A percentile compares a stretch with the other conserved stretches of the same genome.
Conservation (phyloP, 1,284 basidiomycete species). For the Cryptococcus sp. region DNA sequence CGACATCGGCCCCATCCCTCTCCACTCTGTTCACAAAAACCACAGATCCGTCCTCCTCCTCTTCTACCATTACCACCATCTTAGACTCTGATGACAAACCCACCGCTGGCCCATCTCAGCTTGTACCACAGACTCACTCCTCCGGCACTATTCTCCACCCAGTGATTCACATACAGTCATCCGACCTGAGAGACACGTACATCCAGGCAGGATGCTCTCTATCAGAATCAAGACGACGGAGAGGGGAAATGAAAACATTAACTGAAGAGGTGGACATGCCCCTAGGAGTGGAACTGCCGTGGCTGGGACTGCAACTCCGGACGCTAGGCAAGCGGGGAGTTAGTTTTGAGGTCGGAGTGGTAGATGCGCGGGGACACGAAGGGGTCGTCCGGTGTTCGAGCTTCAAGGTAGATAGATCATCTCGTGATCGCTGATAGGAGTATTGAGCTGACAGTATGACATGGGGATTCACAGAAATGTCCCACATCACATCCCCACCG, state of each 20-base stretch:
- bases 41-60: constrained; percentile 57
- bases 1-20: constrained; percentile 61
- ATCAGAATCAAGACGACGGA: constrained; percentile 1
- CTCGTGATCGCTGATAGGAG: constrained; percentile 7
- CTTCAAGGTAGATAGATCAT: constrained; percentile 64
- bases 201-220: constrained; percentile 57
- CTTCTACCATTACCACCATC: constrained; percentile 63
- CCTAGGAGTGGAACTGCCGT: constrained; percentile 67
- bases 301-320: constrained; percentile 71
- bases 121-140: neutral
- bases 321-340: constrained; percentile 62
- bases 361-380: constrained; percentile 60
- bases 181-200: constrained; percentile 64
- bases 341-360: constrained; percentile 71
- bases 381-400: constrained; percentile 70
- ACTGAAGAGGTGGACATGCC: constrained; percentile 3
- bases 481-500: constrained; percentile 55
- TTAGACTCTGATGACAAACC: constrained; percentile 54
- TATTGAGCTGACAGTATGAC: neutral
- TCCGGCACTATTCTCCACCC: constrained; percentile 52
- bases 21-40: constrained; percentile 59
- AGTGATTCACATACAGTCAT: constrained; percentile 80
- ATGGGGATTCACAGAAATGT: constrained; percentile 54
- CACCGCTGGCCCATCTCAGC: neutral
- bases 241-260: neutral